Percentiles rank a stretch among this genome's conserved stretches.
phyloP scores from a whole-genome alignment of 805 yeast genomes.

The Candida taoyuanica region DNA sequence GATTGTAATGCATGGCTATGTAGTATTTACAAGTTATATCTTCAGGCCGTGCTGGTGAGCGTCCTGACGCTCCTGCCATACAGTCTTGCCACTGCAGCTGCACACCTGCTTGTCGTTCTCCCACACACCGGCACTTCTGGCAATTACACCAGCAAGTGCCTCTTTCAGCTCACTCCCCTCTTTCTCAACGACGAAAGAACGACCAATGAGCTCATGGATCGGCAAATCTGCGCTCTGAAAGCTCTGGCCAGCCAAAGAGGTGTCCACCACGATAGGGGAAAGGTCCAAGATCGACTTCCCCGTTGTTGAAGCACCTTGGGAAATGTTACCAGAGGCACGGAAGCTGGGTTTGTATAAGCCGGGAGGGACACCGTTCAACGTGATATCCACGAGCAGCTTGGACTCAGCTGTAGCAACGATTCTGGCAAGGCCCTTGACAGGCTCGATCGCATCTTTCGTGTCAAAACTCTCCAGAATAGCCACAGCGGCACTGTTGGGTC shows the following conservation, averaged over 20 bases:
- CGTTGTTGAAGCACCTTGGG: conserved; percentile 64
- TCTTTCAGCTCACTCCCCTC: conserved; percentile 26
- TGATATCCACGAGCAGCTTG: conserved; percentile 66
- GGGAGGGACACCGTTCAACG: conserved; percentile 62
- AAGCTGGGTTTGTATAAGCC: conserved; percentile 70
- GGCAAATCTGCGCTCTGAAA: conserved; percentile 42
- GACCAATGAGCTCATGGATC: conserved; percentile 63
- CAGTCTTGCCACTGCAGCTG: conserved; percentile 90
- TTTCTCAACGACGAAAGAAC: conserved; percentile 39
- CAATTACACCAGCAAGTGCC: conserved; percentile 77
- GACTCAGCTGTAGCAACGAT: conserved; percentile 60
- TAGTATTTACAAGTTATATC: conserved; percentile 9
- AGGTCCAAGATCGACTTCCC: conserved; percentile 44
- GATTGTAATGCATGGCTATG: too few relatives aligned
- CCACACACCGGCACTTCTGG: conserved; percentile 97
- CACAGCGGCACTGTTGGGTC: conserved; percentile 85
- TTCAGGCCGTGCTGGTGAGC: conserved; percentile 58
- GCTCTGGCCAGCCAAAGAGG: conserved; percentile 38
- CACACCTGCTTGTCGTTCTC: conserved; percentile 92
- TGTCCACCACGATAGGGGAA: conserved; percentile 31
- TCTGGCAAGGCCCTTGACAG: conserved; percentile 85
- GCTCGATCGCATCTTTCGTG: conserved; percentile 31
- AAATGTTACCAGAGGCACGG: conserved; percentile 69
- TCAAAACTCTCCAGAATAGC: conserved; percentile 77
- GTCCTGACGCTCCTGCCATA: conserved; percentile 91